Evolutionary conservation across 768 basidiomycete genomes (phyloP).

Genomic region (Lactarius trivialis): DNA sequence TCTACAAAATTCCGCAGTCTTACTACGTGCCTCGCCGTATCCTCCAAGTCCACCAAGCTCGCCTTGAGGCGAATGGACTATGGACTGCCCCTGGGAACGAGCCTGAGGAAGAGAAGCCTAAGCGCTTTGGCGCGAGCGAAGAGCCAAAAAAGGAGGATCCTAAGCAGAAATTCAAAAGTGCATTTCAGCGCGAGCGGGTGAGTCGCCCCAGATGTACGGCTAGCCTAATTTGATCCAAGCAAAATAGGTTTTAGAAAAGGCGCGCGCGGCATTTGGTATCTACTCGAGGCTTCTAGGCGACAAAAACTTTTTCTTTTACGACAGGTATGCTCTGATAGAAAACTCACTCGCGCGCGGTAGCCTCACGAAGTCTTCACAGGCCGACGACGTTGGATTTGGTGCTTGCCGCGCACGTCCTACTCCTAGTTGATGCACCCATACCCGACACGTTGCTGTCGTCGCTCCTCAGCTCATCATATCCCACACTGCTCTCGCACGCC

Average conservation of each 20-base stretch:
- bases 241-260: conserved; percentile 51
- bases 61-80: conserved; percentile 56
- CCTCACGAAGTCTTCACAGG: conserved; percentile 32
- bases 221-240: neutral
- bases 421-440: conserved; percentile 52
- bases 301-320: conserved; percentile 45
- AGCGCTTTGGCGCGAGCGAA: conserved; percentile 30
- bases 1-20: conserved; percentile 60
- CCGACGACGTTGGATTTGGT: conserved; percentile 57
- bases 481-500: conserved; percentile 53
- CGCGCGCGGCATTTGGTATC: conserved; percentile 48
- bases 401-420: conserved; percentile 61
- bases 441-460: conserved; percentile 53
- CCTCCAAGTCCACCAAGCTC: conserved; percentile 46
- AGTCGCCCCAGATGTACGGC: conserved; percentile 6
- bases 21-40: conserved; percentile 68
- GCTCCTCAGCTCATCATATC: conserved; percentile 50
- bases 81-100: conserved; percentile 44
- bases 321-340: conserved; percentile 34
- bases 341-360: neutral
- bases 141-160: conserved; percentile 30
- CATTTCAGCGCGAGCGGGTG: conserved; percentile 64
- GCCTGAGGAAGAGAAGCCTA: conserved; percentile 40
- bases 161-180: conserved; percentile 39
- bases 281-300: conserved; percentile 50